phyloP scores from a whole-genome alignment of 2,329 filamentous ascomycete species.

The Fusarium sororula region DNA sequence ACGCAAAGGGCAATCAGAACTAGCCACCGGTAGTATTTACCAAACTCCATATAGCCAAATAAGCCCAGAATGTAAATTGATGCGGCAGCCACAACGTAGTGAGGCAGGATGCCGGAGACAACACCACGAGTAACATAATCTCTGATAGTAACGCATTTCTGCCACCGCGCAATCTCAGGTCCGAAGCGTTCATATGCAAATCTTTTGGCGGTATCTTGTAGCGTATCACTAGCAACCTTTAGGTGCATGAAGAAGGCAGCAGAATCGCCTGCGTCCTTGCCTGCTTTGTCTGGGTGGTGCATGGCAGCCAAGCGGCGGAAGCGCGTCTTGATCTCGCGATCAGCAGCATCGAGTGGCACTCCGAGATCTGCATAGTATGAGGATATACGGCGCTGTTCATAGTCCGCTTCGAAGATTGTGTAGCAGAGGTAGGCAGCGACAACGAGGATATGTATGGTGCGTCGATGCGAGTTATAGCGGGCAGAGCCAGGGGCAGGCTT shows the following conservation, averaged over 20 bases:
- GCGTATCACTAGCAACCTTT: conserved; percentile 83
- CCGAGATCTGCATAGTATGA: conserved; percentile 84
- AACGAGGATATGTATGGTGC: conserved; percentile 83
- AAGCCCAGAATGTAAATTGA: conserved; percentile 70
- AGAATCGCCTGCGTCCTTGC: conserved; percentile 46
- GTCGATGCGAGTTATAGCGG: conserved; percentile 77
- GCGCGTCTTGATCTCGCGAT: conserved; percentile 81
- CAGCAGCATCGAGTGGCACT: conserved; percentile 73
- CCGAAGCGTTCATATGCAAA: conserved; percentile 94
- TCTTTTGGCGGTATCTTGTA: conserved; percentile 77
- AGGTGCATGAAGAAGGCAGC: conserved; percentile 77
- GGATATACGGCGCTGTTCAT: conserved; percentile 74
- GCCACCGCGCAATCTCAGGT: conserved; percentile 73
- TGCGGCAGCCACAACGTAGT: conserved; percentile 67
- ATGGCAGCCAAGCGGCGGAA: conserved; percentile 80
- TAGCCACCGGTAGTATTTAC: conserved; percentile 72
- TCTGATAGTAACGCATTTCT: conserved; percentile 70
- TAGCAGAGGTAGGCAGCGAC: conserved; percentile 87
- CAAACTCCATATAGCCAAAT: conserved; percentile 74
- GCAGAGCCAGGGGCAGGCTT: conserved; percentile 76
- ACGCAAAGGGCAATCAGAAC: conserved; percentile 61
- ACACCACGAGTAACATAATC: conserved; percentile 77
- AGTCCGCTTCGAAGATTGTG: conserved; percentile 92
- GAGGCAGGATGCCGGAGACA: conserved; percentile 65
- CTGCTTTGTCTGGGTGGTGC: conserved; percentile 86